These are phyloP conservation scores for Arthrinium phaeospermum DNA, from an alignment of 2,329 filamentous ascomycete species.

Conservation along the genomic window DNA sequence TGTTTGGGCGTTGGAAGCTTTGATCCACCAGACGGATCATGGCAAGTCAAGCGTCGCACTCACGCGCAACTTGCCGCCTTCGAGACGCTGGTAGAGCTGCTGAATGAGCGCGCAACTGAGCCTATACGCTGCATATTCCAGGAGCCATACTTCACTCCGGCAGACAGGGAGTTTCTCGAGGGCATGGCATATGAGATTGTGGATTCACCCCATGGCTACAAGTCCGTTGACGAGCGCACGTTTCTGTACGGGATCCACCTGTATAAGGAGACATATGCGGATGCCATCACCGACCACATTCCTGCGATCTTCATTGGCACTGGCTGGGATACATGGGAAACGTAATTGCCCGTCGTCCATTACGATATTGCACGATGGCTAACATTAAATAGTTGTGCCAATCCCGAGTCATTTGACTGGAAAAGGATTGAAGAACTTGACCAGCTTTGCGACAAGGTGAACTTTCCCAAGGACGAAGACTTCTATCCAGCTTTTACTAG, in stretches of 20 bases:
- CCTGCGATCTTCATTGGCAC: slow-evolving; percentile 67
- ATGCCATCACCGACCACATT: slow-evolving; percentile 49
- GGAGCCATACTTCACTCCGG: slow-evolving; percentile 57
- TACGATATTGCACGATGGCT: background rate
- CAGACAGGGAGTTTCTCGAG: slow-evolving; percentile 58
- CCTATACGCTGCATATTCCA: slow-evolving; percentile 57
- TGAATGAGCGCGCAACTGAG: slow-evolving; percentile 36
- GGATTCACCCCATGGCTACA: slow-evolving; percentile 58
- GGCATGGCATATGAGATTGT: slow-evolving; percentile 59
- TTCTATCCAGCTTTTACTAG: slow-evolving; percentile 45
- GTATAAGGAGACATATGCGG: slow-evolving; percentile 58
- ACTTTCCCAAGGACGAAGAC: slow-evolving; percentile 46
- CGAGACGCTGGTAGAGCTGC: slow-evolving; percentile 48
- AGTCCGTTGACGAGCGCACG: slow-evolving; percentile 51
- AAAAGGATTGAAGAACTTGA: slow-evolving; percentile 42
- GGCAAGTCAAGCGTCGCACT: slow-evolving; percentile 51
- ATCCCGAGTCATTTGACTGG: slow-evolving; percentile 32
- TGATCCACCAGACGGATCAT: slow-evolving; percentile 53
- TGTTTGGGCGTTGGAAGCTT: slow-evolving; percentile 63
- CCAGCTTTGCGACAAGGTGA: slow-evolving; percentile 35
- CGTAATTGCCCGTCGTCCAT: slow-evolving; percentile 41
- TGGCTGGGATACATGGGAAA: slow-evolving; percentile 55
- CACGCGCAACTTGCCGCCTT: slow-evolving; percentile 62
- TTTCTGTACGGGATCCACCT: slow-evolving; percentile 69
- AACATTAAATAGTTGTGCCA: slow-evolving; percentile 14